Evolutionary conservation across 176 grass and related monocot species (phyloP).

Genomic region (Puya raimondii): DNA sequence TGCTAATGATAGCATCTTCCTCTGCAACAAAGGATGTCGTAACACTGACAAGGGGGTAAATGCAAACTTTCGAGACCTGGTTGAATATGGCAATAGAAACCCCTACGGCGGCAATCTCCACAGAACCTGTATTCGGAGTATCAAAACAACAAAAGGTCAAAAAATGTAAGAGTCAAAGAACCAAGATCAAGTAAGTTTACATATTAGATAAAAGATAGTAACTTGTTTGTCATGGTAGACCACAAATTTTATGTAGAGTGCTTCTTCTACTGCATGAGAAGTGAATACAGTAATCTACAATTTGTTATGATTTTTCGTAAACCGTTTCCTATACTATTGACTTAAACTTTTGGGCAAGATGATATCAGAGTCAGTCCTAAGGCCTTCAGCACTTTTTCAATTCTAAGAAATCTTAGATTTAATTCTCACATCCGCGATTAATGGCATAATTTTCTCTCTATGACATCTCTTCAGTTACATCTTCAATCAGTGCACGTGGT

Average conservation of each 20-base stretch:
- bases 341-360: too few species aligned
- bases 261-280: not conserved
- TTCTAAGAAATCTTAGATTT: too few species aligned
- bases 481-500: too few species aligned
- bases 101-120: constrained; percentile 84
- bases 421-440: too few species aligned
- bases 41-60: constrained; percentile 93
- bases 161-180: constrained; percentile 5
- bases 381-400: too few species aligned
- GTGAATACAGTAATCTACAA: too few species aligned
- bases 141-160: not conserved
- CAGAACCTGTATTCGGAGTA: constrained; percentile 37
- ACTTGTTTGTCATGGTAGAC: not conserved
- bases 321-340: too few species aligned
- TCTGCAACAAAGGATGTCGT: constrained; percentile 96
- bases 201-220: not conserved
- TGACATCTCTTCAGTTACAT: too few species aligned
- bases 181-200: not conserved
- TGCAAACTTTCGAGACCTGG: constrained; percentile 88
- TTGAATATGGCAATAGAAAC: constrained; percentile 98
- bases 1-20: constrained; percentile 89
- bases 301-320: too few species aligned
- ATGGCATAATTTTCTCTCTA: too few species aligned
- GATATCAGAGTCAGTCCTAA: too few species aligned
- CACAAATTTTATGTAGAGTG: not conserved